Evolutionary conservation across 176 grass and related monocot species (phyloP), one percentile per base, ranked within the genome.

Genomic region (Microstegium vimineum): DNA sequence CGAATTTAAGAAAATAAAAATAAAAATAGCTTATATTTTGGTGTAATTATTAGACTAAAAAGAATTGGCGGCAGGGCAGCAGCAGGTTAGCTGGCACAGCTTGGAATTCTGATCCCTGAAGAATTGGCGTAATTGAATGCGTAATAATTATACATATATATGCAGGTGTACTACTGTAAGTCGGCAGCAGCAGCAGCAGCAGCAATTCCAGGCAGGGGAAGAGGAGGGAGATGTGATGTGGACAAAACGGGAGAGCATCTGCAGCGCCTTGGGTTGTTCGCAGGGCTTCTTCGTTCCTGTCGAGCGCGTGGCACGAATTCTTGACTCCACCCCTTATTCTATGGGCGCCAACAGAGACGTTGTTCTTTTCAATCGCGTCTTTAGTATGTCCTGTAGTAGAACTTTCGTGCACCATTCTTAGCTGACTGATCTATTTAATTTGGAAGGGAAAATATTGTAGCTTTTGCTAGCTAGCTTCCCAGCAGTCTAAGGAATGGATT

Each of bases 211-310:
- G 45, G 0, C 15, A 47, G 45, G 5, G 25, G 23, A 8, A 4
- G 52, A 2, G 42, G 38, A 22, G 3, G 32, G 56, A 30, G 17
- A 22, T 14, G 59, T 31, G 17, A 22, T 14, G 59, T 31, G 17
- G 73, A 40, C 75, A 71, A 63, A 70, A 17, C 61, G 12, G 40
- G n/a, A 76, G 15, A 62, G 28, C 85, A 36, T 75, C 47, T 10
- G 7, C 27, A 4, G 30, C 86, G 30, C 86, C 73, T 83, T 65
- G 86, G 65, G 52, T 32, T 71, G 18, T 43, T 62, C 72, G 86
- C 56, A 32, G n/a, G 32, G 41, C 42, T 32, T 5, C 47, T 52
- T 71, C 36, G 64, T 84, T 86, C 59, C 32, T 66, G 47, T 5
- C 75, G 45, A 27, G 66, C 23, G 3, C 27, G 76, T 47, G 60